phyloP scores from a whole-genome alignment of 2,329 filamentous ascomycete species.

The Pseudogymnoascus sp. region DNA sequence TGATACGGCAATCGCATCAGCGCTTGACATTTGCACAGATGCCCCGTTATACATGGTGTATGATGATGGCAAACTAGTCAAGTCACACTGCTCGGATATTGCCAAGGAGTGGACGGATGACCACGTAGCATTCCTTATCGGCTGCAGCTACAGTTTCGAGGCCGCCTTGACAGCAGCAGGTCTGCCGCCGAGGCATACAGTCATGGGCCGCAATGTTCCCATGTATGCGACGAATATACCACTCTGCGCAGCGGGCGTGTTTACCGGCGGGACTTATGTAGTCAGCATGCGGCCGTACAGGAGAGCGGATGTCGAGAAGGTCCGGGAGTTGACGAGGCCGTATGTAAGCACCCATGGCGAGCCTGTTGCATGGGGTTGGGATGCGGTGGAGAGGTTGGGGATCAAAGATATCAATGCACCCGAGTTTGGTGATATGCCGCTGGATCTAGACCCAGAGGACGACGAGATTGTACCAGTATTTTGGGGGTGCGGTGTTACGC shows the following conservation, averaged over 20 bases:
- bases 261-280: constrained; percentile 45
- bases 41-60: constrained; percentile 53
- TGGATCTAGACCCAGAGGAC: constrained; percentile 32
- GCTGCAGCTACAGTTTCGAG: constrained; percentile 58
- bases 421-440: constrained; percentile 48
- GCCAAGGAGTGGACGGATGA: constrained; percentile 45
- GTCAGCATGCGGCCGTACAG: constrained; percentile 57
- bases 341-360: constrained; percentile 55
- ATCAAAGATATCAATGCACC: constrained; percentile 44
- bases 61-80: constrained; percentile 36
- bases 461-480: constrained; percentile 46
- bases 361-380: constrained; percentile 58
- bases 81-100: constrained; percentile 37
- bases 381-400: constrained; percentile 43
- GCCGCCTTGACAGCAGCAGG: constrained; percentile 43
- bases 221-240: constrained; percentile 55
- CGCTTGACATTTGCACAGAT: constrained; percentile 50
- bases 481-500: constrained; percentile 60
- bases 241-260: constrained; percentile 50
- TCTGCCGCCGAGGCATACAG: constrained; percentile 43
- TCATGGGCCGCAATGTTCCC: constrained; percentile 43
- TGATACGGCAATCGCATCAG: constrained; percentile 29
- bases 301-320: constrained; percentile 39
- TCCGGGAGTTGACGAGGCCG: constrained; percentile 46
- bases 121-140: constrained; percentile 55